These are phyloP conservation scores for Apiotrichum gamsii DNA, from an alignment of 1,284 basidiomycete species.

Conservation along the genomic window DNA sequence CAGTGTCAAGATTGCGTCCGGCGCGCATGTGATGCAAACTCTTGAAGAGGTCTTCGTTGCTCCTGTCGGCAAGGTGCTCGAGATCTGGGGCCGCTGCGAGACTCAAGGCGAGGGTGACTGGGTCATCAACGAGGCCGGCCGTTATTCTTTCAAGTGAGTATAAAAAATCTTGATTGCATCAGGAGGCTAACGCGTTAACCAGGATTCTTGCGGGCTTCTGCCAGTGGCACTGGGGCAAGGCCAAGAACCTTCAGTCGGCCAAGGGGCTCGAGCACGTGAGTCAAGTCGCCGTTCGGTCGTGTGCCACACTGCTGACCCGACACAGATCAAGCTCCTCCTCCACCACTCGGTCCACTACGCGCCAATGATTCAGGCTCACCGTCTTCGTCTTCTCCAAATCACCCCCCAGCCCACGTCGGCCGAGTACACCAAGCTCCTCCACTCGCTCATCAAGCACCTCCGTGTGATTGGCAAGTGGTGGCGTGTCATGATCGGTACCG, in stretches of 20 bases:
- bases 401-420: conserved; percentile 7
- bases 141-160: conserved; percentile 47
- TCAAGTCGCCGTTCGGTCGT: conserved; percentile 1
- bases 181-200: neutral
- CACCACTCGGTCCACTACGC: conserved; percentile 40
- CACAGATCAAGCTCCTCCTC: conserved; percentile 33
- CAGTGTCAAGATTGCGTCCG: conserved; percentile 41
- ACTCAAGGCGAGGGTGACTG: conserved; percentile 31
- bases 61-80: conserved; percentile 33
- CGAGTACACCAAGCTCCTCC: conserved; percentile 25
- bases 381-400: conserved; percentile 29
- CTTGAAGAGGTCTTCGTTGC: conserved; percentile 34
- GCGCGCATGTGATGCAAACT: conserved; percentile 38
- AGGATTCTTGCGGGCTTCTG: conserved; percentile 42
- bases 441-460: conserved; percentile 40
- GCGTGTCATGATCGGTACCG: conserved; percentile 41
- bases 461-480: conserved; percentile 46
- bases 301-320: neutral
- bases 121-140: conserved; percentile 40
- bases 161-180: neutral
- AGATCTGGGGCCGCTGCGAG: conserved; percentile 33
- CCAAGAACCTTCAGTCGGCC: conserved; percentile 35
- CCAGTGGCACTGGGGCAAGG: conserved; percentile 42
- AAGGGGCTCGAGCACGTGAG: conserved; percentile 31
- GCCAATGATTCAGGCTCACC: conserved; percentile 38